Conservation (phyloP, 345 rosid genomes). For the Populus nigra region DNA sequence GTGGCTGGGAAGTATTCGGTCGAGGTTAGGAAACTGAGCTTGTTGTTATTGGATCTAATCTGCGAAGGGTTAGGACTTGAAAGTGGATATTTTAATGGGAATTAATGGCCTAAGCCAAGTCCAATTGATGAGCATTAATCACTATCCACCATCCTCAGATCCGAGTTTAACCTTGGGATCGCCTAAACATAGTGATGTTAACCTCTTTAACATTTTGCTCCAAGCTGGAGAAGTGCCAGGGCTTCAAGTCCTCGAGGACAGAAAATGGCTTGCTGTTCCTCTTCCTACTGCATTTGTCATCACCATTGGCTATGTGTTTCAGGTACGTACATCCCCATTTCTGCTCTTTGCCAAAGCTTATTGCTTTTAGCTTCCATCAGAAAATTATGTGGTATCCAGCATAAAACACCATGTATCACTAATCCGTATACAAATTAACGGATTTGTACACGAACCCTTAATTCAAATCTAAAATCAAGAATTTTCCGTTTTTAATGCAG, state of each 20-base stretch:
- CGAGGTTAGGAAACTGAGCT: conserved; percentile 35
- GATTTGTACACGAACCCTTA: no score
- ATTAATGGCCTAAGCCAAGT: conserved; percentile 8
- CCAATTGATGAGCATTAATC: conserved; percentile 20
- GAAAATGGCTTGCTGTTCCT: conserved; percentile 35
- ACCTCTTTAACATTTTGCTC: conserved; percentile 29
- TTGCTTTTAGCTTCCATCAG: no score
- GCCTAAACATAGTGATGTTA: conserved; percentile 30
- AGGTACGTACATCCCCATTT: neutral
- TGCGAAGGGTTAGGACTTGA: conserved; percentile 35
- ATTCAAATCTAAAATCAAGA: no score
- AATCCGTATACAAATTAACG: no score
- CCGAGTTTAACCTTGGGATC: conserved; percentile 41
- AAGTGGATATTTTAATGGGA: conserved; percentile 9
- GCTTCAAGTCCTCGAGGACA: conserved; percentile 38
- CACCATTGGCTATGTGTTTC: conserved; percentile 24
- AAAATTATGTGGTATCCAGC: no score
- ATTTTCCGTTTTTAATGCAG: neutral
- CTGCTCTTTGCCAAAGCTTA: neutral
- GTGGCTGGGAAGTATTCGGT: conserved; percentile 22
- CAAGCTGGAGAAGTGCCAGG: conserved; percentile 30
- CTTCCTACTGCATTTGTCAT: conserved; percentile 33
- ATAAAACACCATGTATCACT: no score
- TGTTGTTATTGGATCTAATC: conserved; percentile 27
- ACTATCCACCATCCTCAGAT: conserved; percentile 39